phyloP scores from a whole-genome alignment of 768 basidiomycete species.

The Mycena indigotica region DNA sequence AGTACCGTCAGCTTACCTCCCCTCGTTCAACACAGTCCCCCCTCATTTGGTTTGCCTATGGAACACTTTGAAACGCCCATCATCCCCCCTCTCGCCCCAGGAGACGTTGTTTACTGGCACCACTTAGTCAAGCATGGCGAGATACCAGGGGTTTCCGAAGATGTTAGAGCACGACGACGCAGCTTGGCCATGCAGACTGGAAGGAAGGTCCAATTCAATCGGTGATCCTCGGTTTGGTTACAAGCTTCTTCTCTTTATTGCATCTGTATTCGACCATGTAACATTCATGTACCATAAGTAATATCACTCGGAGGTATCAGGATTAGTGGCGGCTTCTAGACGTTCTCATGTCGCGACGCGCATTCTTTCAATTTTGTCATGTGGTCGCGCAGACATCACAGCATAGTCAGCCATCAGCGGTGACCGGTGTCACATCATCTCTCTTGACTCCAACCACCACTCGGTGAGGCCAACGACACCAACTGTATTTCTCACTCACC shows the following conservation, averaged over 20 bases:
- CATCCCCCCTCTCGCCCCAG: slow-evolving; percentile 49
- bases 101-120: slow-evolving; percentile 76
- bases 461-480: no score
- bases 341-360: no score
- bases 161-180: slow-evolving; percentile 52
- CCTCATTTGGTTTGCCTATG: slow-evolving; percentile 31
- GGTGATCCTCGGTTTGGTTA: no score
- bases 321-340: no score
- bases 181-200: slow-evolving; percentile 18
- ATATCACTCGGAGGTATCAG: no score
- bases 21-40: slow-evolving; percentile 27
- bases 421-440: background rate
- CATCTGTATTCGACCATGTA: background rate
- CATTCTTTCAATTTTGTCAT: background rate
- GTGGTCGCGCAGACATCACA: background rate
- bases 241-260: no score
- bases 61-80: slow-evolving; percentile 44
- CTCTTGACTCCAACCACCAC: background rate
- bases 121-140: slow-evolving; percentile 72
- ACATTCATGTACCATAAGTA: no score
- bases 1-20: slow-evolving; percentile 30
- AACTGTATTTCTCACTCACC: slow-evolving; percentile 1
- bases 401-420: no score
- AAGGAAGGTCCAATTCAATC: slow-evolving; percentile 32
- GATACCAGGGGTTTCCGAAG: slow-evolving; percentile 67